Evolutionary conservation across 108 stramenopile species (phyloP).

Genomic region (Conticribra guillardii): DNA sequence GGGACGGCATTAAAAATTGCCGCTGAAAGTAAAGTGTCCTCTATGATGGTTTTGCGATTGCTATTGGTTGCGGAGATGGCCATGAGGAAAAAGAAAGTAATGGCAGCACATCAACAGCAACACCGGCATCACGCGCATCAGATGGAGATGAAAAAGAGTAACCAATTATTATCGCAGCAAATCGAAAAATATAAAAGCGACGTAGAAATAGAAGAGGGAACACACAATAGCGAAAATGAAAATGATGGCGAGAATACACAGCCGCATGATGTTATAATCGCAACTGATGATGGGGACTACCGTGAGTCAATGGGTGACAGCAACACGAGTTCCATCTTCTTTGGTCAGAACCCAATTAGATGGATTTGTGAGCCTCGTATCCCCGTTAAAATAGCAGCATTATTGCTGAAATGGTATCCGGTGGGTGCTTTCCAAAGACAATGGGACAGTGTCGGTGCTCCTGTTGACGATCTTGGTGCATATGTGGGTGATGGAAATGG

Average conservation of each 20-base stretch:
- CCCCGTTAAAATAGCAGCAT: conserved; percentile 67
- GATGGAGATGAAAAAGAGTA: neutral
- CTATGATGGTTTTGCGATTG: conserved; percentile 17
- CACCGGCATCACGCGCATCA: neutral
- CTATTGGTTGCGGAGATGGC: conserved; percentile 41
- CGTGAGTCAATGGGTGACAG: too few species aligned
- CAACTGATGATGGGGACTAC: too few species aligned
- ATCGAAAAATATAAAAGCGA: neutral
- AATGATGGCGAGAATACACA: too few species aligned
- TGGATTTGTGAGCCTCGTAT: conserved; percentile 57
- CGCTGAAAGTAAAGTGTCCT: conserved; percentile 23
- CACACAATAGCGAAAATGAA: neutral
- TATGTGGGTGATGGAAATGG: too few species aligned
- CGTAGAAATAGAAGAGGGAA: neutral
- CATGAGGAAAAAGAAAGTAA: conserved; percentile 25
- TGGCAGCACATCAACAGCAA: neutral
- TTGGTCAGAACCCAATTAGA: conserved; percentile 22
- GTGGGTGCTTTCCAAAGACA: conserved; percentile 39
- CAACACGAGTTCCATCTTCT: too few species aligned
- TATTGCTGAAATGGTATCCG: conserved; percentile 46
- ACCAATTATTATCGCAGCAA: neutral
- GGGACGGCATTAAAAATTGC: conserved; percentile 42
- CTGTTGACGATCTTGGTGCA: conserved; percentile 4
- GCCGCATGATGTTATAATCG: too few species aligned
- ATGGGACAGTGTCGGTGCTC: conserved; percentile 8